Base-by-base conservation (phyloP, 2,329 filamentous ascomycete species). In the Fusarium bulbicola region DNA sequence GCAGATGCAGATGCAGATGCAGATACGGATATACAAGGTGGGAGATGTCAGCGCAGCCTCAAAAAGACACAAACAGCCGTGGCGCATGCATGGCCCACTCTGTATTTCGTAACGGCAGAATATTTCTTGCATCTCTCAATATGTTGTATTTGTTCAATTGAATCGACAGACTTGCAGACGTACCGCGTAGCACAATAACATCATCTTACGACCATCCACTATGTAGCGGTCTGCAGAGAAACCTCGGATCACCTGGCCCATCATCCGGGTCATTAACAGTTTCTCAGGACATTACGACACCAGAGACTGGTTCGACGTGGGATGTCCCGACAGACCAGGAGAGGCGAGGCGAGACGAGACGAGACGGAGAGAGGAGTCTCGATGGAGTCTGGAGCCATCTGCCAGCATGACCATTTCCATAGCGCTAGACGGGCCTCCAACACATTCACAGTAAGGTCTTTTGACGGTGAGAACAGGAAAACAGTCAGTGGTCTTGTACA, bases 141-240 rank as follows among this genome's bases (percentile, higher is more conserved):
- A 56, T 59, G 53, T 52, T 49, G 32, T 40, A 39, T 58, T 56
- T 40, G 39, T 62, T 63, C 49, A 57, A 61, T 52, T 64, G 59
- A 58, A 50, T 59, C 57, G 40, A 58, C 56, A 56, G 58, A 37
- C 61, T 63, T 47, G 45, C 37, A 52, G 37, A 54, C 58, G 28
- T 18, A 45, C 28, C 36, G 39, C 28, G 45, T 60, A 39, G 36
- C 49, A 68, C 54, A 74, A 63, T 43, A 61, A 32, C 53, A 57
- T 49, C 53, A 71, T 43, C 37, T 34, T 52, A 60, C 62, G 45
- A 40, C 61, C 43, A 34, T 36, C 30, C n/a, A 47, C 59, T 59
- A 65, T 65, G 57, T 45, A 67, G 70, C 70, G 70, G 70, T 72
- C 70, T 74, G 70, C 46, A 64, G 62, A 68, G 62, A 37, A 68